phyloP scores from a whole-genome alignment of 2,329 filamentous ascomycete genomes.

The Botrytis galanthina region DNA sequence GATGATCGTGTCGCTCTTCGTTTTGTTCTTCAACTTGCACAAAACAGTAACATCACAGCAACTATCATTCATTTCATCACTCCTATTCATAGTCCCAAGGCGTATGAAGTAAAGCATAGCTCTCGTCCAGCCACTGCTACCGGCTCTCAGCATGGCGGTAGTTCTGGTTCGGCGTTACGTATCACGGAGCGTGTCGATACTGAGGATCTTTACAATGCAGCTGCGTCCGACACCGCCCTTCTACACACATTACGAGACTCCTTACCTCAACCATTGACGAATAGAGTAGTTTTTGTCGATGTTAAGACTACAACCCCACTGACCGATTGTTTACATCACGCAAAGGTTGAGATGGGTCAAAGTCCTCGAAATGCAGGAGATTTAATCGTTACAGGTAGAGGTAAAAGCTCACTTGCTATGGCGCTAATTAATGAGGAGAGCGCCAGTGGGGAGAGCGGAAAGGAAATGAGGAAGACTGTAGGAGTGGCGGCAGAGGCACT shows the following conservation, averaged over 20 bases:
- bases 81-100: conserved; percentile 29
- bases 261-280: conserved; percentile 48
- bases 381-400: conserved; percentile 63
- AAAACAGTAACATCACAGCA: conserved; percentile 74
- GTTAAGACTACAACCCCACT: conserved; percentile 44
- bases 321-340: conserved; percentile 47
- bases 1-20: conserved; percentile 80
- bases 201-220: conserved; percentile 29
- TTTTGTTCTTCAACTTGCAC: conserved; percentile 79
- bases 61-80: conserved; percentile 64
- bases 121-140: conserved; percentile 10
- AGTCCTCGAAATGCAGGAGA: conserved; percentile 66
- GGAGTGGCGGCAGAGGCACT: conserved; percentile 60
- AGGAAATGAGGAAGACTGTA: conserved; percentile 51
- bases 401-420: conserved; percentile 31
- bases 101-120: conserved; percentile 18
- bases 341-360: conserved; percentile 58
- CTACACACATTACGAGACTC: conserved; percentile 57
- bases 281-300: conserved; percentile 57
- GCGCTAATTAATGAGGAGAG: conserved; percentile 23
- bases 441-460: conserved; percentile 33
- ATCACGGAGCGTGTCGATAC: conserved; percentile 30
- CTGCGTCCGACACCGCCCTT: conserved; percentile 45
- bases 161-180: conserved; percentile 23
- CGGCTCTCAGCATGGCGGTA: conserved; percentile 6